phyloP scores from a whole-genome alignment of 23 red algal species.

The Gracilaria domingensis region DNA sequence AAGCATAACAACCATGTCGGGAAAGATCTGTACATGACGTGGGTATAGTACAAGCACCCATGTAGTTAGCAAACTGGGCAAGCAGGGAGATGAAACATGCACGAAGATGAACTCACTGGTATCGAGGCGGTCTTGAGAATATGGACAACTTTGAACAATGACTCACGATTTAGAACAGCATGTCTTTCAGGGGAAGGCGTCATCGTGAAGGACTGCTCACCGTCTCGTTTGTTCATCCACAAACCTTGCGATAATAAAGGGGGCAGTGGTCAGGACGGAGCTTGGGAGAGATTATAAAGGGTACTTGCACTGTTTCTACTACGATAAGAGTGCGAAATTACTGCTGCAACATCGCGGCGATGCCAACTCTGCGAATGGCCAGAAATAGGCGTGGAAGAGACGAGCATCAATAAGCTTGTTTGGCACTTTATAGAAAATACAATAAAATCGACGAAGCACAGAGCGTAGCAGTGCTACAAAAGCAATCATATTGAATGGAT shows the following conservation, averaged over 20 bases:
- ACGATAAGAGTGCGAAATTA: too few species aligned
- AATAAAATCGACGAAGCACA: too few species aligned
- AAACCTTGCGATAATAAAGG: neutral
- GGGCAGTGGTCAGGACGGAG: neutral
- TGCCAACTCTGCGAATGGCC: too few species aligned
- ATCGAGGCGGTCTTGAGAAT: conserved; percentile 16
- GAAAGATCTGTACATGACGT: conserved; percentile 18
- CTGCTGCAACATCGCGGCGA: too few species aligned
- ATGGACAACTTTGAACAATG: neutral
- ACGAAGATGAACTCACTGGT: neutral
- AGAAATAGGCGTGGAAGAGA: too few species aligned
- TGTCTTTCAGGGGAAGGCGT: neutral
- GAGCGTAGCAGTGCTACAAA: too few species aligned
- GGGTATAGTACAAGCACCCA: neutral
- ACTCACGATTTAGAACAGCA: conserved; percentile 13
- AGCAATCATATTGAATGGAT: too few species aligned
- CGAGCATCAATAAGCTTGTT: too few species aligned
- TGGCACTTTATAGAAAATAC: too few species aligned
- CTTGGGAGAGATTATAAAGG: neutral
- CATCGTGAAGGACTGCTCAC: neutral
- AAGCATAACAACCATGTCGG: conserved; percentile 44
- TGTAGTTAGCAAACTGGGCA: neutral
- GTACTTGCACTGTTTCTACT: too few species aligned
- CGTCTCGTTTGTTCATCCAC: too few species aligned
- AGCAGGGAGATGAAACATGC: too few species aligned